phyloP scores from a whole-genome alignment of 768 basidiomycete genomes.

The Coprinopsis marcescibilis region DNA sequence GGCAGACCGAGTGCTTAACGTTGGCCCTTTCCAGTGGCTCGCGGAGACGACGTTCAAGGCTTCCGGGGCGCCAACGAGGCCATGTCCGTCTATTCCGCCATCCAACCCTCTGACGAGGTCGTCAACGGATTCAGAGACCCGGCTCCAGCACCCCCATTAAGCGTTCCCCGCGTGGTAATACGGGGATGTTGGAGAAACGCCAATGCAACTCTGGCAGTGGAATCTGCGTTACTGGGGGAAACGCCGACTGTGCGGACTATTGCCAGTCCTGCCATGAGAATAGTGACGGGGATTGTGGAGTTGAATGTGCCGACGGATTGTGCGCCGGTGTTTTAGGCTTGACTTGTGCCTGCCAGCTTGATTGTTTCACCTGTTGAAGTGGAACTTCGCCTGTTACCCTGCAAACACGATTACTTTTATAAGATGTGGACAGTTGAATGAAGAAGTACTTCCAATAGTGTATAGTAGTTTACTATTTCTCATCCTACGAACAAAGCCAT shows the following conservation, averaged over 20 bases:
- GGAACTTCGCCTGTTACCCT: too few relatives aligned
- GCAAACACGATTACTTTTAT: too few relatives aligned
- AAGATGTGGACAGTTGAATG: too few relatives aligned
- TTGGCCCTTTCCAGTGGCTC: neutral
- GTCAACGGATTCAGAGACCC: too few relatives aligned
- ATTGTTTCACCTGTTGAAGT: neutral
- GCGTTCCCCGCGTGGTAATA: too few relatives aligned
- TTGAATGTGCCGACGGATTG: neutral
- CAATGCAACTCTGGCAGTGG: neutral
- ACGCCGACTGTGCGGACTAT: neutral
- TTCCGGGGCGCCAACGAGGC: neutral
- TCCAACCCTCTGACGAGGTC: neutral
- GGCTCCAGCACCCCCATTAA: too few relatives aligned
- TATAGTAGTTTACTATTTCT: too few relatives aligned
- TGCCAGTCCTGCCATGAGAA: neutral
- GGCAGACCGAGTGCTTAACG: too few relatives aligned
- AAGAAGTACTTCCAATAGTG: too few relatives aligned
- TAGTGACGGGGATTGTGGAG: neutral
- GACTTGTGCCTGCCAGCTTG: neutral
- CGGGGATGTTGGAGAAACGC: neutral
- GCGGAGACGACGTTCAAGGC: too few relatives aligned
- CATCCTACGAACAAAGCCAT: too few relatives aligned
- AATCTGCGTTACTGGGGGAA: neutral
- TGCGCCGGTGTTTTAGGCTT: neutral
- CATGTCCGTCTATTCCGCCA: neutral